phyloP scores from a whole-genome alignment of 2,329 filamentous ascomycete species.

The Scolecobasidium constrictum region DNA sequence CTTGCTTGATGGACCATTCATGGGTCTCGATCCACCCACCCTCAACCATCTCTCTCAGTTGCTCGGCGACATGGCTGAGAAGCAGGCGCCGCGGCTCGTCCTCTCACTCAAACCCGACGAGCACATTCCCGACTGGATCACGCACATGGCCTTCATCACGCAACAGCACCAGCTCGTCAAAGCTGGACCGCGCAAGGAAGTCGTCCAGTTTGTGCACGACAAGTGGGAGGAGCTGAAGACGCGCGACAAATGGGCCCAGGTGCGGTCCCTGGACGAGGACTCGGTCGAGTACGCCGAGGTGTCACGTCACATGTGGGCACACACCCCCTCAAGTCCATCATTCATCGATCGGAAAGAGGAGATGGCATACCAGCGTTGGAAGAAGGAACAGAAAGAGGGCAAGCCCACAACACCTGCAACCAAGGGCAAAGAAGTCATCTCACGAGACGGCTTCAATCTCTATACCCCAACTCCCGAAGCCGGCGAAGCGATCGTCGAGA shows the following conservation, averaged over 20 bases:
- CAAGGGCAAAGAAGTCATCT: neutral
- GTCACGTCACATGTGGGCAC: neutral
- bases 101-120: slow-evolving; percentile 78
- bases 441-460: slow-evolving; percentile 5
- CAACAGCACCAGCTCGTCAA: slow-evolving; percentile 51
- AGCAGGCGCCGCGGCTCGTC: slow-evolving; percentile 59
- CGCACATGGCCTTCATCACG: slow-evolving; percentile 64
- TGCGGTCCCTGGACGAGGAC: neutral
- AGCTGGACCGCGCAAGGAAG: neutral
- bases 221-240: neutral
- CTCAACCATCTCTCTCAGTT: slow-evolving; percentile 60
- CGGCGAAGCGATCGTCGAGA: slow-evolving; percentile 70
- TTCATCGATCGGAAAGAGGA: neutral
- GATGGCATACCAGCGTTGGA: neutral
- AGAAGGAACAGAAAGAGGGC: neutral
- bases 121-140: slow-evolving; percentile 80
- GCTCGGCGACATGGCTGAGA: slow-evolving; percentile 55
- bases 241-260: neutral
- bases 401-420: neutral
- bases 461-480: neutral
- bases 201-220: slow-evolving; percentile 1
- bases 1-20: slow-evolving; percentile 78
- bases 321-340: neutral
- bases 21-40: slow-evolving; percentile 85
- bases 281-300: neutral